Conservation (phyloP, 2,329 filamentous ascomycete species). For the Xylariomycetidae sp. region DNA sequence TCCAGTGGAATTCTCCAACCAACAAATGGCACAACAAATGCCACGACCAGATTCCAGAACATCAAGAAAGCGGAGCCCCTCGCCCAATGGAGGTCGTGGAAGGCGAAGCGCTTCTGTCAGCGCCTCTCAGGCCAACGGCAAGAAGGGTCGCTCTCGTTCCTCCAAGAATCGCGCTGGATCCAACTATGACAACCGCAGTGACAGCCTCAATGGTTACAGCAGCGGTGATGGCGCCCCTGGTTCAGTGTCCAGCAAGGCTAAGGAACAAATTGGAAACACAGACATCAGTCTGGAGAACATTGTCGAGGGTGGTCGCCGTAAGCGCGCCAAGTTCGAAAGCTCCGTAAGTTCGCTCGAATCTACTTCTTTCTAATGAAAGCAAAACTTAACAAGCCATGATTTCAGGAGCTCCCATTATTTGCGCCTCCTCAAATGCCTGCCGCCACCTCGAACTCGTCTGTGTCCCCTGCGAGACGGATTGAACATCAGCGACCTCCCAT, state of each 20-base stretch:
- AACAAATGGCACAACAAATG: constrained; percentile 54
- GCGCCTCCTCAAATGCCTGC: constrained; percentile 91
- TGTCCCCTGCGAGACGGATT: constrained; percentile 82
- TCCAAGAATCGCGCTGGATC: constrained; percentile 63
- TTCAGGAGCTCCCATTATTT: constrained; percentile 96
- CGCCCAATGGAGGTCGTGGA: constrained; percentile 63
- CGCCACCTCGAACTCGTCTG: constrained; percentile 93
- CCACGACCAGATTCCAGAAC: constrained; percentile 66
- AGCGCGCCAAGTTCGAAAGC: constrained; percentile 92
- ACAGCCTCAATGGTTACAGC: constrained; percentile 72
- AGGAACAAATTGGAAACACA: constrained; percentile 86
- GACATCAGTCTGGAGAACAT: constrained; percentile 99
- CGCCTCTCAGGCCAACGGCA: constrained; percentile 43
- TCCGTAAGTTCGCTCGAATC: constrained; percentile 66
- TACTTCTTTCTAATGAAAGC: constrained; percentile 5
- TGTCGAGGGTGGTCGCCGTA: constrained; percentile 90
- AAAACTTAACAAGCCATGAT: no score
- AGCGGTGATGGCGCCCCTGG: constrained; percentile 79
- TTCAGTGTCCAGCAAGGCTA: constrained; percentile 71
- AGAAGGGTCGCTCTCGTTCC: constrained; percentile 66
- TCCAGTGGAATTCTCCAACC: constrained; percentile 43
- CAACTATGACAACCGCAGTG: constrained; percentile 57
- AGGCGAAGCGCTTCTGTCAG: constrained; percentile 72
- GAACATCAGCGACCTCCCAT: constrained; percentile 67
- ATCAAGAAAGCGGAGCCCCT: constrained; percentile 73